Evolutionary conservation across 163 green algal genomes (phyloP).

Genomic region (Coccomyxa subellipsoidea): DNA sequence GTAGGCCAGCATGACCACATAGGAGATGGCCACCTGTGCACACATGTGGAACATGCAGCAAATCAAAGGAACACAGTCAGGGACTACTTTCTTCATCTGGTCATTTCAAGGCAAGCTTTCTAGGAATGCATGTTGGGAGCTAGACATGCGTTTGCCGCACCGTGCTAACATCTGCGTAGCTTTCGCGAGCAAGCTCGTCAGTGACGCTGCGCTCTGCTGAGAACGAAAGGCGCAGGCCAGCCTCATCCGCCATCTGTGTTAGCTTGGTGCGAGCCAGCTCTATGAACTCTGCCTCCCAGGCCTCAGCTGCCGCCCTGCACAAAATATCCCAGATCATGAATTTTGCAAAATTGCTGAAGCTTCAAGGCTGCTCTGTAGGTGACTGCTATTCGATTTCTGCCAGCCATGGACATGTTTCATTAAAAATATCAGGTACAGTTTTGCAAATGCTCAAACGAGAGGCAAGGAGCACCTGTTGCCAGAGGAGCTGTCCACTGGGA

Average conservation of each 20-base stretch:
- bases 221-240: conserved; percentile 70
- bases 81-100: neutral
- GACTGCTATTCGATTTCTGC: no score
- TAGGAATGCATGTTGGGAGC: neutral
- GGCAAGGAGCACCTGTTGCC: conserved; percentile 25
- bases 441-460: neutral
- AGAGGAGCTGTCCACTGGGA: conserved; percentile 56
- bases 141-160: conserved; percentile 20
- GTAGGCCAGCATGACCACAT: conserved; percentile 83
- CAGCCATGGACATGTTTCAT: no score
- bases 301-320: conserved; percentile 47
- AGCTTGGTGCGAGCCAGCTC: conserved; percentile 52
- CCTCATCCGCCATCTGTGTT: conserved; percentile 33
- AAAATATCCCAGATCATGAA: no score
- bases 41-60: neutral
- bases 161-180: conserved; percentile 55
- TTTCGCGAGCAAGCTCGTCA: conserved; percentile 84
- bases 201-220: conserved; percentile 75
- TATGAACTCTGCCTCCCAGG: conserved; percentile 83
- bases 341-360: no score
- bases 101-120: neutral
- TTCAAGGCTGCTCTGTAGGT: no score
- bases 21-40: conserved; percentile 59
- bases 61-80: neutral
- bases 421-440: no score